Evolutionary conservation across 768 basidiomycete genomes (phyloP).

Genomic region (Mycena epipterygia): DNA sequence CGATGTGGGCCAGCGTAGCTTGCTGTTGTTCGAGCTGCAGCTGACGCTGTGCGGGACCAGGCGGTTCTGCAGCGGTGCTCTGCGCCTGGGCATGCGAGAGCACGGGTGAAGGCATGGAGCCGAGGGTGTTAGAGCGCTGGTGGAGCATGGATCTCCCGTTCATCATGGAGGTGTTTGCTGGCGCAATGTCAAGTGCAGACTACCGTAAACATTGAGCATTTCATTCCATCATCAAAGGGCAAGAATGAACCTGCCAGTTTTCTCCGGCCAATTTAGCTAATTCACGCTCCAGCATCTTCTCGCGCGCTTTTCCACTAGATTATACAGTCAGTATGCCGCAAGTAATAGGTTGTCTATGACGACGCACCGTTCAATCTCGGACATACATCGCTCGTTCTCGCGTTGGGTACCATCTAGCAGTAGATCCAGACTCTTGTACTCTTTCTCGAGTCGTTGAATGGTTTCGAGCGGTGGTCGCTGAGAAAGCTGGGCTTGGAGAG

Average conservation of each 20-base stretch:
- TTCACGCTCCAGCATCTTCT: constrained; percentile 83
- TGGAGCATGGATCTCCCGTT: constrained; percentile 40
- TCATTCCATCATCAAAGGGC: neutral
- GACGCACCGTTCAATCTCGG: constrained; percentile 79
- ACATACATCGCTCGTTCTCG: constrained; percentile 90
- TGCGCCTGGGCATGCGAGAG: constrained; percentile 28
- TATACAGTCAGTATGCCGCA: neutral
- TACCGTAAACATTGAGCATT: neutral
- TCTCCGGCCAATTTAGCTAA: constrained; percentile 79
- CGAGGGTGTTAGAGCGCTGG: constrained; percentile 51
- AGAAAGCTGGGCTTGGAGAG: constrained; percentile 75
- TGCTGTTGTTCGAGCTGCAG: constrained; percentile 45
- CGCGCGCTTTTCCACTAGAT: constrained; percentile 71
- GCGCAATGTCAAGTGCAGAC: constrained; percentile 28
- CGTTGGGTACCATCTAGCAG: constrained; percentile 85
- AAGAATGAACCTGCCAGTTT: constrained; percentile 80
- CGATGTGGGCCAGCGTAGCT: constrained; percentile 70
- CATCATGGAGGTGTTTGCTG: constrained; percentile 19
- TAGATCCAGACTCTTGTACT: constrained; percentile 82
- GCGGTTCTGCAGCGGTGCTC: constrained; percentile 1
- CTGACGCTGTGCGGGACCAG: constrained; percentile 36
- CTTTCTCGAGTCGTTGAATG: constrained; percentile 76
- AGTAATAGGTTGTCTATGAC: neutral
- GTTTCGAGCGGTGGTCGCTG: constrained; percentile 77
- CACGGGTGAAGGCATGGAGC: constrained; percentile 38